Base-by-base conservation (phyloP, 495 filamentous ascomycete species). In the Penicillium angulare region DNA sequence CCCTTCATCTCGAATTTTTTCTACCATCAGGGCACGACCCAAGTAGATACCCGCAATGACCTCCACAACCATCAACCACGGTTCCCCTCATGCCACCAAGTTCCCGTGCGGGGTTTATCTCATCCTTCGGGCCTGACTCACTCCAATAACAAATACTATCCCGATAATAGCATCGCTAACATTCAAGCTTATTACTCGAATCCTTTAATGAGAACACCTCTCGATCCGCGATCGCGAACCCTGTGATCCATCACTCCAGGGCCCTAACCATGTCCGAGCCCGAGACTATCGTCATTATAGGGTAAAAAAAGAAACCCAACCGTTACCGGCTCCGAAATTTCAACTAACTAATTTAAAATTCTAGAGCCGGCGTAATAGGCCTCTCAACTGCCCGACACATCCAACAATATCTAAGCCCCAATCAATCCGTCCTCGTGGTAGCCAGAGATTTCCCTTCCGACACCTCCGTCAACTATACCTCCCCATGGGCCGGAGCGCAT, bases 401-500 rank as follows among this genome's bases (percentile, higher is more conserved):
- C 56, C 80, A 79, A 63, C 55, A 73, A 41, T 53, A 67, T n/a
- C 53, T 69, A 20, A 15, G 12, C 31, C 60, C 62, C 21, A 60
- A 52, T 2, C 66, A 74, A 62, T 55, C 55, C 45, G 73, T 83
- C 21, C 75, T 78, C 43, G 71, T 86, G 47, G 60, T 84, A 12
- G 80, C 82, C 45, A 69, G 72, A 29, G 78, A 85, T 60, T 77
- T 84, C 48, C 82, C 83, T 27, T 49, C 60, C 49, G 59, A 65
- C 44, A 71, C 64, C 13, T 79, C 82, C 31, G 72, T 83, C 56
- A 79, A 86, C 73, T 86, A 79, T 66, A 77, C 82, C 45, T 84
- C 82, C 5, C 77, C 80, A 7, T 86, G 82, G 83, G 83, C 74
- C n/a, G 83, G 83, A 49, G 83, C 79, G 6, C 82, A 81, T 59